Percentiles rank a stretch among this genome's conserved stretches.
These are phyloP conservation scores for Tolypocladium capitatum DNA, from an alignment of 2,329 filamentous ascomycete species.

Conservation along the genomic window DNA sequence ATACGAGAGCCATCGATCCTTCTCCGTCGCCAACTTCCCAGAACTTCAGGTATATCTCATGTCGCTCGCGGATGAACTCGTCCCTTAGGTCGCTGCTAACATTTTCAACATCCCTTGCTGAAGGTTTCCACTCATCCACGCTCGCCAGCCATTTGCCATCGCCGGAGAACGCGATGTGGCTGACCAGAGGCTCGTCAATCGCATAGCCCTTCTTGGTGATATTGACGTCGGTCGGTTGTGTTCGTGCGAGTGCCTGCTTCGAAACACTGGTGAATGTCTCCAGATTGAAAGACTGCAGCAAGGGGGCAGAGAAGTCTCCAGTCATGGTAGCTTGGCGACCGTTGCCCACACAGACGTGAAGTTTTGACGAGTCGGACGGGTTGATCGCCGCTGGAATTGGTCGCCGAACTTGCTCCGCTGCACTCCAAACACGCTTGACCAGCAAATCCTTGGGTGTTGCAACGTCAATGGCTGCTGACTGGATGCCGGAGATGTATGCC, in stretches of 20 bases:
- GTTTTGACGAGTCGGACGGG: constrained; percentile 46
- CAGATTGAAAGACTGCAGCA: constrained; percentile 79
- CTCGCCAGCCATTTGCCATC: constrained; percentile 87
- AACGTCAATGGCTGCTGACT: constrained; percentile 43
- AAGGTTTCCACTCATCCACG: constrained; percentile 79
- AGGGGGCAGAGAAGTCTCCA: constrained; percentile 37
- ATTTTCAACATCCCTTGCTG: constrained; percentile 50
- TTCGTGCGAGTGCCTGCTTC: constrained; percentile 81
- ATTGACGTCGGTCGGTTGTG: constrained; percentile 73
- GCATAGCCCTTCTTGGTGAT: constrained; percentile 56
- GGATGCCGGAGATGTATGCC: constrained; percentile 72
- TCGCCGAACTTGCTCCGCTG: constrained; percentile 27
- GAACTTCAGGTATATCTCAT: constrained; percentile 79
- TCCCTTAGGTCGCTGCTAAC: constrained; percentile 21
- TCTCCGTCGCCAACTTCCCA: constrained; percentile 55
- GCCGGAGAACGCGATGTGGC: constrained; percentile 58
- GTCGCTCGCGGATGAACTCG: constrained; percentile 36
- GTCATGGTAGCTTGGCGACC: constrained; percentile 43
- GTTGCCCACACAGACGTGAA: constrained; percentile 56
- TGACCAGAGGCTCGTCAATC: constrained; percentile 67
- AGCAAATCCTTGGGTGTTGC: constrained; percentile 37
- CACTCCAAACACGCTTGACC: constrained; percentile 37
- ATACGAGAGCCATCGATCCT: constrained; percentile 59
- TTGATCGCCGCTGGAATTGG: constrained; percentile 49
- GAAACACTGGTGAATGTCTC: constrained; percentile 61